These are phyloP conservation scores for Phlebopus sp. DNA, from an alignment of 1,284 basidiomycete species.

Conservation along the genomic window DNA sequence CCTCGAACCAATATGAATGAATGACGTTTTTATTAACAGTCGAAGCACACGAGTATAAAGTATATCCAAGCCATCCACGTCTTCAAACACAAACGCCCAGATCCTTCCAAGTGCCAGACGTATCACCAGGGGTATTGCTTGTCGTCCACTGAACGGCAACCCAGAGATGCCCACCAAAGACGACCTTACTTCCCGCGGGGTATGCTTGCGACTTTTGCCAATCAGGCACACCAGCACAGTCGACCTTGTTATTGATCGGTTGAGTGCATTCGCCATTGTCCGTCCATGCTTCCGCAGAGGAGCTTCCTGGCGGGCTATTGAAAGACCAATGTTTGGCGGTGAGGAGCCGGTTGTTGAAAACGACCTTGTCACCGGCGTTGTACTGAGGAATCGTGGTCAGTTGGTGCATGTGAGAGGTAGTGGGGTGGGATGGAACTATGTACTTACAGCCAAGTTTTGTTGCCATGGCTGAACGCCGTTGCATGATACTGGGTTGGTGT, in stretches of 20 bases:
- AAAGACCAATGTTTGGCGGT: constrained; percentile 7
- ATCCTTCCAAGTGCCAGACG: constrained; percentile 8
- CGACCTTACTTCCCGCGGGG: not conserved
- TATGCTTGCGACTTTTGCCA: not conserved
- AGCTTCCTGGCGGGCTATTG: not conserved
- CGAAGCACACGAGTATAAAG: too few relatives aligned
- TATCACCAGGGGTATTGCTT: constrained; percentile 5
- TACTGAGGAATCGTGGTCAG: not conserved
- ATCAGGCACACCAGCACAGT: not conserved
- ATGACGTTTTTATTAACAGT: too few relatives aligned
- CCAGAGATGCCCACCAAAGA: constrained; percentile 3
- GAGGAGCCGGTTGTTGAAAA: constrained; percentile 4
- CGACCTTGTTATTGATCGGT: constrained; percentile 1
- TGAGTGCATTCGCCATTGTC: not conserved
- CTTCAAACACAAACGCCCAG: constrained; percentile 1
- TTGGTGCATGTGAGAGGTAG: not conserved
- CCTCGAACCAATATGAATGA: too few relatives aligned
- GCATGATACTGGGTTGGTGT: not conserved
- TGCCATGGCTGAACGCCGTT: constrained; percentile 1
- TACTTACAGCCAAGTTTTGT: constrained; percentile 3
- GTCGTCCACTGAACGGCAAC: constrained; percentile 3
- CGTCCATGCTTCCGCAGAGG: not conserved
- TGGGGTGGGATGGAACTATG: too few relatives aligned
- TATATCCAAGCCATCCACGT: too few relatives aligned
- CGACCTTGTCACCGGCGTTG: not conserved